phyloP scores from a whole-genome alignment of 768 basidiomycete genomes.

The Calocybe cyanea region DNA sequence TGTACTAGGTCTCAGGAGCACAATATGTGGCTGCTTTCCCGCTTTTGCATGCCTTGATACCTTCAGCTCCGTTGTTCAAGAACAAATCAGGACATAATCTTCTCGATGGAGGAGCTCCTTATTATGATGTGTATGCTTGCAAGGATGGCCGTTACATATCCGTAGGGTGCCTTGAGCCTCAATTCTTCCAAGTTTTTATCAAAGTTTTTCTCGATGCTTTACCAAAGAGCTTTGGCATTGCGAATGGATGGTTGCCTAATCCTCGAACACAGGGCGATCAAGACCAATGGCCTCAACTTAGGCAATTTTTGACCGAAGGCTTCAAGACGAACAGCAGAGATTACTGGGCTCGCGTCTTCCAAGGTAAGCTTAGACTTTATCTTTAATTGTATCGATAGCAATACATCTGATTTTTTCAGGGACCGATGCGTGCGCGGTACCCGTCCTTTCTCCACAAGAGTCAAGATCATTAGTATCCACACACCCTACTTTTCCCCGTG shows the following conservation, averaged over 20 bases:
- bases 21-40: constrained; percentile 77
- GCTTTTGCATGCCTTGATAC: constrained; percentile 43
- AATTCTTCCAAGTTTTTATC: constrained; percentile 65
- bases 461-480: constrained; percentile 42
- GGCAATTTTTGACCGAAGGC: constrained; percentile 56
- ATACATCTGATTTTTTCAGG: constrained; percentile 34
- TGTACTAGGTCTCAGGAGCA: constrained; percentile 67
- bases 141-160: constrained; percentile 73
- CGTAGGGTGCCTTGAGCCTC: constrained; percentile 71
- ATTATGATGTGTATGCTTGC: constrained; percentile 72
- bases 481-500: constrained; percentile 37
- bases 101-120: constrained; percentile 77
- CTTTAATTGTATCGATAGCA: neutral
- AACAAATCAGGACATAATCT: constrained; percentile 51
- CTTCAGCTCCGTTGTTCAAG: constrained; percentile 31
- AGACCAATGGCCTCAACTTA: constrained; percentile 54
- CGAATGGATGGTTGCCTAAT: constrained; percentile 54
- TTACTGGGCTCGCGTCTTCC: constrained; percentile 66
- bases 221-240: constrained; percentile 36
- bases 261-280: constrained; percentile 39
- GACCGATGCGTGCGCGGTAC: constrained; percentile 69
- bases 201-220: constrained; percentile 48
- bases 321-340: constrained; percentile 60
- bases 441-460: constrained; percentile 63
- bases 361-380: constrained; percentile 40